Percentiles rank a stretch among this genome's conserved stretches.
Conservation (phyloP, 2,329 filamentous ascomycete genomes). For the Tolypocladium sp. region DNA sequence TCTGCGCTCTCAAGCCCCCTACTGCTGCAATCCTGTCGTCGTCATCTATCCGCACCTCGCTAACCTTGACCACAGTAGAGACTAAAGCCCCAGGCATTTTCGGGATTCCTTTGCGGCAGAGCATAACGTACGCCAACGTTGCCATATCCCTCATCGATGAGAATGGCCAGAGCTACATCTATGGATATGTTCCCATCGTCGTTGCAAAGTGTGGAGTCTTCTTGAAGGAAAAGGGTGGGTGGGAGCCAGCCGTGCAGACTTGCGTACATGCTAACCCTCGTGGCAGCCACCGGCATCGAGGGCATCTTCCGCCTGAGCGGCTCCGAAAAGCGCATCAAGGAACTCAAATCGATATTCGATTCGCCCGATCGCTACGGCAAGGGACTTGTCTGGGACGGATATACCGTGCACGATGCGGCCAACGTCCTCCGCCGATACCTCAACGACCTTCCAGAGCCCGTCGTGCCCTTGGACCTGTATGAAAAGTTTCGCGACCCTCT, state of each 20-base stretch:
- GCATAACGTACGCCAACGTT: slow-evolving; percentile 95
- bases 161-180: slow-evolving; percentile 90
- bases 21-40: not conserved
- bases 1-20: not conserved
- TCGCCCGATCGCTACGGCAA: slow-evolving; percentile 94
- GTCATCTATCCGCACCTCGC: slow-evolving; percentile 4
- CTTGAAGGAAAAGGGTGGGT: slow-evolving; percentile 86
- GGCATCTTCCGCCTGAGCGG: slow-evolving; percentile 95
- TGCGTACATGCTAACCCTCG: slow-evolving; percentile 11
- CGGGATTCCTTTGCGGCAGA: slow-evolving; percentile 83
- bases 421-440: slow-evolving; percentile 93
- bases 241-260: not conserved
- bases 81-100: slow-evolving; percentile 68
- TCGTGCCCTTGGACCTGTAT: slow-evolving; percentile 90
- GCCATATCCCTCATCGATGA: slow-evolving; percentile 94
- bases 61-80: slow-evolving; percentile 25
- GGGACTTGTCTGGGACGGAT: slow-evolving; percentile 92
- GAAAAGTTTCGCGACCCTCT: slow-evolving; percentile 83
- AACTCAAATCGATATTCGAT: slow-evolving; percentile 84
- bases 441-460: slow-evolving; percentile 92
- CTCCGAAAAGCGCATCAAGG: slow-evolving; percentile 96
- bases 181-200: slow-evolving; percentile 96
- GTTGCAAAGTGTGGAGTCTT: slow-evolving; percentile 98
- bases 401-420: slow-evolving; percentile 95
- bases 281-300: slow-evolving; percentile 79